Base-by-base conservation (phyloP, 1,284 basidiomycete genomes). In the Puccinia polysora region DNA sequence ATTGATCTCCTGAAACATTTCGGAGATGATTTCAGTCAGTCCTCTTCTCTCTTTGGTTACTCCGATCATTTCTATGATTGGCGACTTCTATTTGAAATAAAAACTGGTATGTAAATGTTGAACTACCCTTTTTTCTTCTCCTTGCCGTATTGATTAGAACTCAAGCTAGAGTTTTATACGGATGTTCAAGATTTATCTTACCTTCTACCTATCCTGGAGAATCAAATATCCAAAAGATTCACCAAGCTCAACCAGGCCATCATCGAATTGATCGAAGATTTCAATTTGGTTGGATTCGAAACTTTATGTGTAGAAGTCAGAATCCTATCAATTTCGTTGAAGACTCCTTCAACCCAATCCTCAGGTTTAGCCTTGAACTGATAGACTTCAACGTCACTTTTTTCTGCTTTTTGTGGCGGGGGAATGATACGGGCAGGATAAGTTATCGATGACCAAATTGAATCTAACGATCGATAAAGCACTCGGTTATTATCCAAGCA, bases 121-220 rank as follows among this genome's bases (percentile, higher is more conserved):
- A 23, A 36, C 36, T 7, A 2, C 53, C 50, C 14, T 36, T 28
- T 40, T 36, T 52, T 3, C 18, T 1, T 59, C 18, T 52, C 43
- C 23, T 43, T 32, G 20, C 32, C 34, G 6, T 38, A 36, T 38
- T 43, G 58, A 7, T 38, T 76, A 95, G 93, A 93, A 45, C 97
- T 98, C 83, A 96, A 95, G 78, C 86, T 98, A 50, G 91, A 95
- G 76, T 99, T 91, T 80, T 98, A 98, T 80, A 97, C 96, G 49
- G 91, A 98, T 80, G 95, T 96, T 0, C 93, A 97, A 81, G 94
- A 99, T 79, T 83, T 99, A 0, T 88, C 88, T 0, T 89, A 97
- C 80, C 85, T 99, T 5, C 85, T 90, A 75, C 89, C 88, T 73
- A 82, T 86, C 0, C 85, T 97, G 20, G 79, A 82, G 30, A 72